phyloP scores from a whole-genome alignment of 495 filamentous ascomycete genomes.

The Tuber borchii region DNA sequence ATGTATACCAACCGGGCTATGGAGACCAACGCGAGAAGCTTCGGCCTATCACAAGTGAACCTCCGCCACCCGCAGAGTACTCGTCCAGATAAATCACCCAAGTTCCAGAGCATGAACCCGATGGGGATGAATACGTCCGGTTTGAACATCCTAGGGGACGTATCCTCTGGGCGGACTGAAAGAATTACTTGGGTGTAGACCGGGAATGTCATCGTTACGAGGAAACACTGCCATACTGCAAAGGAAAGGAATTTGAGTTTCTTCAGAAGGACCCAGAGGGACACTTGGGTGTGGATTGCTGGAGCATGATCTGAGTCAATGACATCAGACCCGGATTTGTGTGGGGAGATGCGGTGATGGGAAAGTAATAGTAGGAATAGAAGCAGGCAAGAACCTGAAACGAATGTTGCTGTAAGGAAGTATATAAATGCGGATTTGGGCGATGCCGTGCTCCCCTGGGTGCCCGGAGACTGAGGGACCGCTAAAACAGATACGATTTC shows the following conservation, averaged over 20 bases:
- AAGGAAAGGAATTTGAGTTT: conserved; percentile 67
- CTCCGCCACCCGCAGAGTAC: conserved; percentile 60
- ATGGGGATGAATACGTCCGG: conserved; percentile 78
- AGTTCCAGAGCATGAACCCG: conserved; percentile 88
- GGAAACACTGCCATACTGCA: conserved; percentile 70
- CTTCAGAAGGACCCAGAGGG: conserved; percentile 58
- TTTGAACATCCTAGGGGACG: conserved; percentile 54
- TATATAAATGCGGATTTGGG: conserved; percentile 77
- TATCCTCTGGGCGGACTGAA: conserved; percentile 55
- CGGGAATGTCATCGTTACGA: conserved; percentile 86
- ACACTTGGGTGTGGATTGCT: conserved; percentile 52
- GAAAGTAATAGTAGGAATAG: conserved; percentile 59
- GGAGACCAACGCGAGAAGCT: conserved; percentile 56
- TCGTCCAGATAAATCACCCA: conserved; percentile 74
- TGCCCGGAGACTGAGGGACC: conserved; percentile 47
- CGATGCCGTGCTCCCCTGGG: conserved; percentile 27
- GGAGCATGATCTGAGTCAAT: conserved; percentile 44
- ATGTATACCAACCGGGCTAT: conserved; percentile 63
- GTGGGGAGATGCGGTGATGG: conserved; percentile 43
- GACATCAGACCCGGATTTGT: conserved; percentile 43
- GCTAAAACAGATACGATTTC: conserved; percentile 73
- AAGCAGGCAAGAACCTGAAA: conserved; percentile 53
- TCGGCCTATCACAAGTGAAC: conserved; percentile 57
- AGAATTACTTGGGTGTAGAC: conserved; percentile 75
- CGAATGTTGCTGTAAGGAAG: conserved; percentile 76